Evolutionary conservation across 805 yeast genomes (phyloP), one percentile per base, ranked within the genome.

Genomic region (Myxozyma neotropica): DNA sequence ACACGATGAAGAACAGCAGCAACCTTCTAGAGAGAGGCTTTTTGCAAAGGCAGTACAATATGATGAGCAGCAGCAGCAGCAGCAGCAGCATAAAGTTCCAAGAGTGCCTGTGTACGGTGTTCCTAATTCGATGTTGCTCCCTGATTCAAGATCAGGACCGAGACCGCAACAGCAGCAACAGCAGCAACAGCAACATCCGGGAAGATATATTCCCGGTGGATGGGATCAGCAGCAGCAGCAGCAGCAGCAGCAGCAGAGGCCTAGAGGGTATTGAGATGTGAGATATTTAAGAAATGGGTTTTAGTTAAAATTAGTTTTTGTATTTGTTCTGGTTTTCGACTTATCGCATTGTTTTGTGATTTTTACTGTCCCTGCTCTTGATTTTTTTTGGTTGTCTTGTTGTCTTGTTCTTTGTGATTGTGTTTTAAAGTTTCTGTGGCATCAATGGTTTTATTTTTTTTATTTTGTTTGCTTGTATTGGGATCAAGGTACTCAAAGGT

Each of bases 101-200:
- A 6, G 45, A 35, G 53, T 40, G 17, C 58, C 46, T 8, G 46
- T 43, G 24, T 42, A 19, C 13, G 39, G 17, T 6, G 53, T 39
- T 45, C 50, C 21, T 19, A 43, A n/a, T n/a, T n/a, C n/a, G n/a
- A n/a, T n/a, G n/a, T n/a, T n/a, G n/a, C n/a, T n/a, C n/a, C n/a
- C n/a, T n/a, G n/a, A n/a, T n/a, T n/a, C n/a, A n/a, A n/a, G n/a
- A n/a, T n/a, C n/a, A n/a, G 35, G 23, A 44, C 38, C 45, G 55
- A 13, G 17, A 15, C 35, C 33, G 29, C 23, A 40, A 12, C 40
- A 49, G 46, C 31, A n/a, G 49, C 55, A 42, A 29, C 50, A n/a
- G 49, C 26, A 33, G 49, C 49, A 40, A 27, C 46, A 26, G 51
- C 51, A 43, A 52, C 38, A 19, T 40, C 27, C 29, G 36, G 29